These are phyloP conservation scores for Hyphodiscus hymeniophilus DNA, from an alignment of 495 filamentous ascomycete species.

Conservation along the genomic window DNA sequence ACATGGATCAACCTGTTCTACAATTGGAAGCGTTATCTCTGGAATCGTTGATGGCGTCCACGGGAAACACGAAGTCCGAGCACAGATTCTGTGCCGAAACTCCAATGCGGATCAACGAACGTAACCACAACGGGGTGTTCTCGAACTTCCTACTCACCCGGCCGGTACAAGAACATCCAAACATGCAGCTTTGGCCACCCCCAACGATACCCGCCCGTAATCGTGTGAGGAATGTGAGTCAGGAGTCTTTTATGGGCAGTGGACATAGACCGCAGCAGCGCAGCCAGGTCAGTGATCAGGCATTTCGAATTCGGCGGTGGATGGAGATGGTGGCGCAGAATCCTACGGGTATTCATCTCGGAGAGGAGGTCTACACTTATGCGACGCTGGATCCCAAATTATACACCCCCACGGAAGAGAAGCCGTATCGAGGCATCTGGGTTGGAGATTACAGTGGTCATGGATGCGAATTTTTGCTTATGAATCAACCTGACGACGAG, in stretches of 20 bases:
- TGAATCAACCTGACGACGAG: conserved; percentile 57
- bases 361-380: conserved; percentile 66
- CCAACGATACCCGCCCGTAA: conserved; percentile 52
- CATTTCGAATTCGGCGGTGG: conserved; percentile 71
- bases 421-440: conserved; percentile 85
- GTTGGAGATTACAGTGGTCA: conserved; percentile 84
- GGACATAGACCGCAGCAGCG: conserved; percentile 35
- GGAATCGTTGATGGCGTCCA: conserved; percentile 4
- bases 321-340: conserved; percentile 16
- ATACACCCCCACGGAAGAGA: conserved; percentile 70
- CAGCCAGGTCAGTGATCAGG: conserved; percentile 48
- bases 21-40: conserved; percentile 33
- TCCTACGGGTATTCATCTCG: conserved; percentile 34
- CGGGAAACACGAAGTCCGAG: neutral
- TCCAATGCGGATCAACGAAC: conserved; percentile 41
- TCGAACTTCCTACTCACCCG: conserved; percentile 37
- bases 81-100: conserved; percentile 36
- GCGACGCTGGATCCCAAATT: conserved; percentile 60
- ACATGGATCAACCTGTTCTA: conserved; percentile 62
- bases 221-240: conserved; percentile 40
- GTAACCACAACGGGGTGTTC: conserved; percentile 27
- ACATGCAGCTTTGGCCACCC: conserved; percentile 65
- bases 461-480: conserved; percentile 79
- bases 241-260: conserved; percentile 27
- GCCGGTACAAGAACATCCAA: conserved; percentile 31